Percentiles rank a stretch among this genome's conserved stretches.
Evolutionary conservation across 108 stramenopile species (phyloP).

Genomic region (Skeletonema grethae): DNA sequence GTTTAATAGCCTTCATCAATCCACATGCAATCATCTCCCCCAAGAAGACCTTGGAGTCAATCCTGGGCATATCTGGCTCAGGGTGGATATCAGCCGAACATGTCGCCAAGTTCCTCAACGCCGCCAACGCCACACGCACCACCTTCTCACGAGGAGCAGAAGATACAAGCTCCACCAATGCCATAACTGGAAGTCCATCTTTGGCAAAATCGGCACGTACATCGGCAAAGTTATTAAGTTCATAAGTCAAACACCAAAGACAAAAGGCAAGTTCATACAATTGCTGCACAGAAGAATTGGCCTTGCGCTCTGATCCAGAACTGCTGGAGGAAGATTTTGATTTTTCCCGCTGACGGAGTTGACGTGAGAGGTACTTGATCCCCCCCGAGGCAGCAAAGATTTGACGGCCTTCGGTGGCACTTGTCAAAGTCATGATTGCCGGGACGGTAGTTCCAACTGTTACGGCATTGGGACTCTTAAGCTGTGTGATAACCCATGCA

Average conservation of each 20-base stretch:
- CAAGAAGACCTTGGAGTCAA: conserved; percentile 56
- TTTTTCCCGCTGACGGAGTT: conserved; percentile 67
- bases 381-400: conserved; percentile 83
- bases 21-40: conserved; percentile 79
- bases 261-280: conserved; percentile 95
- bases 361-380: conserved; percentile 87
- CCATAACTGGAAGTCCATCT: conserved; percentile 66
- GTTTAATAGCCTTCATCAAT: conserved; percentile 64
- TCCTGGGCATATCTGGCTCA: conserved; percentile 38
- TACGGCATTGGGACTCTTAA: conserved; percentile 71
- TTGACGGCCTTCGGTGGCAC: conserved; percentile 72
- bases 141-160: conserved; percentile 88
- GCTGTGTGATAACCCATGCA: conserved; percentile 85
- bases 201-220: conserved; percentile 83
- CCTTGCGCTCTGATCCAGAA: conserved; percentile 50
- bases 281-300: conserved; percentile 87
- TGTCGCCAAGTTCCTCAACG: conserved; percentile 71
- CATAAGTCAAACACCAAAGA: conserved; percentile 93
- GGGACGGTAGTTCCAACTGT: conserved; percentile 74
- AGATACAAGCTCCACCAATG: conserved; percentile 69
- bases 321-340: conserved; percentile 19
- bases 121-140: conserved; percentile 74
- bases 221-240: conserved; percentile 66
- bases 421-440: conserved; percentile 74
- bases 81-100: conserved; percentile 48